These are phyloP conservation scores for Aciculosporium take DNA, from an alignment of 2,329 filamentous ascomycete species.

Conservation along the genomic window DNA sequence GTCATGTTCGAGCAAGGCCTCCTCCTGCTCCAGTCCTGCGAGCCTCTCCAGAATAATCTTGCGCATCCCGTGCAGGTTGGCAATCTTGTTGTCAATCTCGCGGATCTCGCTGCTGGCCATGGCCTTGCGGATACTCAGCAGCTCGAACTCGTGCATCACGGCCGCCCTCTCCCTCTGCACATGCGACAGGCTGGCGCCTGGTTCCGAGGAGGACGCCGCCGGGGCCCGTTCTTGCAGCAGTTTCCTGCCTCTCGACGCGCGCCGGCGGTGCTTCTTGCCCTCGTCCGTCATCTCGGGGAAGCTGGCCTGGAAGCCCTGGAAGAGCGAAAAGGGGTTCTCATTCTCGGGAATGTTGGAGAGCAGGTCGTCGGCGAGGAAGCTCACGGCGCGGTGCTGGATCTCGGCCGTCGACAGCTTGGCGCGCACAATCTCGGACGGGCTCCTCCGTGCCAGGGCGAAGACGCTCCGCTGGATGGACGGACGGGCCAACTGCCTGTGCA, in stretches of 20 bases:
- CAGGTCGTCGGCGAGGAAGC: conserved; percentile 80
- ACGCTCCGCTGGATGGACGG: conserved; percentile 78
- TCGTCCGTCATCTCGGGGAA: conserved; percentile 59
- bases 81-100: conserved; percentile 93
- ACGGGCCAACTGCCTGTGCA: conserved; percentile 76
- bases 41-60: conserved; percentile 80
- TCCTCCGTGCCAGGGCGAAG: conserved; percentile 80
- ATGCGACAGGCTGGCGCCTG: conserved; percentile 53
- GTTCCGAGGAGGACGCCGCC: conserved; percentile 33
- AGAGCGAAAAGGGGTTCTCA: conserved; percentile 77
- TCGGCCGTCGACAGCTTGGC: conserved; percentile 80
- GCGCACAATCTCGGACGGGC: conserved; percentile 85
- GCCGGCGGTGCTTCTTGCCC: conserved; percentile 55
- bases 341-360: conserved; percentile 78
- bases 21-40: conserved; percentile 77
- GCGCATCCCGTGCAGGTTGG: conserved; percentile 84
- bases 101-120: conserved; percentile 95
- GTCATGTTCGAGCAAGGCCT: conserved; percentile 79
- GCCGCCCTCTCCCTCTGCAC: conserved; percentile 68
- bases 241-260: conserved; percentile 61
- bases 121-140: conserved; percentile 85
- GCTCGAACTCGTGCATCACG: conserved; percentile 75
- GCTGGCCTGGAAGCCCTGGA: conserved; percentile 90
- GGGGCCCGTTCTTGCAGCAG: conserved; percentile 47
- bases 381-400: conserved; percentile 85